These are phyloP conservation scores for Xylariaceae sp. DNA, from an alignment of 2,329 filamentous ascomycete genomes.

Conservation along the genomic window DNA sequence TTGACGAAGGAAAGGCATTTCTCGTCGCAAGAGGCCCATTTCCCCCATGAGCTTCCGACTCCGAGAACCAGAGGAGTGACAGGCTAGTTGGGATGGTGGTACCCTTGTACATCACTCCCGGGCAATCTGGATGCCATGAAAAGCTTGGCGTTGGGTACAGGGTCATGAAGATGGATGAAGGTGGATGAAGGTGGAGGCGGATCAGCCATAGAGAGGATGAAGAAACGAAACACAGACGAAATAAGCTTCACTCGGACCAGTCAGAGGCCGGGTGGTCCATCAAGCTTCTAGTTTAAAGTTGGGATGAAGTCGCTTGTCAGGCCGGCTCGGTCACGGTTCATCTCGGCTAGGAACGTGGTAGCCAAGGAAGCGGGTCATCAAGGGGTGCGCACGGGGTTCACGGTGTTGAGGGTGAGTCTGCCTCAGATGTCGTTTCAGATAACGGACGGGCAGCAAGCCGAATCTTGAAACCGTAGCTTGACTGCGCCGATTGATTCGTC, in stretches of 20 bases:
- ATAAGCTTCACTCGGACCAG: slow-evolving; percentile 20
- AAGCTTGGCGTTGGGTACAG: slow-evolving; percentile 9
- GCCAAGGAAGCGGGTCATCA: slow-evolving; percentile 8
- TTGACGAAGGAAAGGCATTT: slow-evolving; percentile 18
- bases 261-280: slow-evolving; percentile 11
- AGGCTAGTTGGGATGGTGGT: background rate
- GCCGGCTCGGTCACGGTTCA: slow-evolving; percentile 17
- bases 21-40: slow-evolving; percentile 16
- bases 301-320: slow-evolving; percentile 24
- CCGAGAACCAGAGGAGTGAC: slow-evolving; percentile 28
- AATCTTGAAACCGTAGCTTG: slow-evolving; percentile 34
- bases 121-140: slow-evolving; percentile 25
- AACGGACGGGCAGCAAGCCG: slow-evolving; percentile 34
- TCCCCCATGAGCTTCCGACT: slow-evolving; percentile 25
- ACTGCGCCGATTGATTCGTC: slow-evolving; percentile 29
- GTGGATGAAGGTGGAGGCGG: slow-evolving; percentile 7
- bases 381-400: slow-evolving; percentile 20
- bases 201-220: slow-evolving; percentile 11
- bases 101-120: slow-evolving; percentile 4
- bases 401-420: slow-evolving; percentile 27
- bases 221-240: slow-evolving; percentile 33
- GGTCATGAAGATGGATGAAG: slow-evolving; percentile 4
- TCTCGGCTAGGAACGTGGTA: slow-evolving; percentile 22
- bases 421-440: slow-evolving; percentile 38
- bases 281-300: slow-evolving; percentile 23